Conservation (phyloP, 352 stramenopile species). For the Blastocystis sp. region DNA sequence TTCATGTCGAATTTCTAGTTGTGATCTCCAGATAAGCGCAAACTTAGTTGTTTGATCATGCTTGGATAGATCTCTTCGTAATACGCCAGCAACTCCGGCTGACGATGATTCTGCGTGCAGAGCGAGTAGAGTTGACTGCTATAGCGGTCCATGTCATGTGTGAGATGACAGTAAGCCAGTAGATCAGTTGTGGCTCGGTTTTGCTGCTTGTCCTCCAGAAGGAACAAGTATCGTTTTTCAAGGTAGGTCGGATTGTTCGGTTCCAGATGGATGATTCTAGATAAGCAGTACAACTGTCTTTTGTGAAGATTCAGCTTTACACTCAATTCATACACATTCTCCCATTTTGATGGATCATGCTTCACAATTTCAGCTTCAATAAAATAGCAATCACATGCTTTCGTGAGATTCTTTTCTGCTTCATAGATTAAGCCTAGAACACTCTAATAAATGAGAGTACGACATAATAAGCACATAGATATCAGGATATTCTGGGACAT, state of each 20-base stretch:
- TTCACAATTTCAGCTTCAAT: constrained; percentile 34
- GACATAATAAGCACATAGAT: background rate
- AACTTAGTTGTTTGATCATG: background rate
- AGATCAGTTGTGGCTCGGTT: background rate
- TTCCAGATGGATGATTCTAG: constrained; percentile 2
- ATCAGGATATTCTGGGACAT: constrained; percentile 12
- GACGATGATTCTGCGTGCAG: background rate
- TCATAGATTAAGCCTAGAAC: constrained; percentile 39
- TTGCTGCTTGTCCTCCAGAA: background rate
- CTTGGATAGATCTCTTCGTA: background rate
- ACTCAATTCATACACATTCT: constrained; percentile 18
- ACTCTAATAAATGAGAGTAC: background rate
- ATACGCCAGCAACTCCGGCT: background rate
- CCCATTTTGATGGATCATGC: constrained; percentile 3
- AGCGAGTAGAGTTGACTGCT: background rate
- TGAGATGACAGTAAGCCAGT: background rate
- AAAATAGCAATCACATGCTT: constrained; percentile 35
- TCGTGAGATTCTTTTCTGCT: constrained; percentile 9
- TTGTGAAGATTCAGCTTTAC: constrained; percentile 36
- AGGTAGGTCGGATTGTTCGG: background rate
- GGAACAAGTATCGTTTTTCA: constrained; percentile 11
- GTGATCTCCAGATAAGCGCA: background rate
- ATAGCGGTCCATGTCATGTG: background rate
- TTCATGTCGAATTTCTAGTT: background rate
- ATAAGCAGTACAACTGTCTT: constrained; percentile 25